Percentiles rank a stretch among this genome's conserved stretches.
Conservation (phyloP, 208 protist genomes). For the Acanthamoeba sp. region DNA sequence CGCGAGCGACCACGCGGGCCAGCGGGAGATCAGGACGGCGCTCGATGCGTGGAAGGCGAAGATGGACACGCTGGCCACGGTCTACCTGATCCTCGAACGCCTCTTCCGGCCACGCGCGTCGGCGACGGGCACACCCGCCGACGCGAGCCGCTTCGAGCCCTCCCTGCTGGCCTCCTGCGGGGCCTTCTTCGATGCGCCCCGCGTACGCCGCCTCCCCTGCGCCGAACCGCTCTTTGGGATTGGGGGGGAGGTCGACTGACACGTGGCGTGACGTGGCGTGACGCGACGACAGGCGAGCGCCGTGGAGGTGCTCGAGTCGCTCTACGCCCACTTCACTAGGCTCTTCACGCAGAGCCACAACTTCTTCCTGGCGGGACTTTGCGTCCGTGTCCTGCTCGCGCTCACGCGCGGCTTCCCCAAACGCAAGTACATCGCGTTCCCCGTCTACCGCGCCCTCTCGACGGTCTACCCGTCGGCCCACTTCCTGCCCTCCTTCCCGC, state of each 20-base stretch:
- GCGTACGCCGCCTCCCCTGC: neutral
- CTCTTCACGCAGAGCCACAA: neutral
- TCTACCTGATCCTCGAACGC: neutral
- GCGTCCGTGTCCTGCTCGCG: neutral
- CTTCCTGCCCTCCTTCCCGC: constrained; percentile 25
- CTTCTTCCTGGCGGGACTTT: neutral
- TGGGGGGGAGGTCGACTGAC: too few species aligned
- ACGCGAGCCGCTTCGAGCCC: neutral
- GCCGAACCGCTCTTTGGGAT: neutral
- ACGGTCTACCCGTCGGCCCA: neutral
- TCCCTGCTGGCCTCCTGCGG: neutral
- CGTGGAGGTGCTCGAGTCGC: neutral
- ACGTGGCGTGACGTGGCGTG: too few species aligned
- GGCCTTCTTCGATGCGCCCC: neutral
- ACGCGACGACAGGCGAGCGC: neutral
- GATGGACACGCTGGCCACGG: constrained; percentile 11
- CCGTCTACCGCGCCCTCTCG: constrained; percentile 21
- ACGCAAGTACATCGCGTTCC: neutral
- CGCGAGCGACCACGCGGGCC: neutral
- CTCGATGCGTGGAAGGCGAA: neutral
- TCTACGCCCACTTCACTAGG: neutral
- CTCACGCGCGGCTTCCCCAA: neutral
- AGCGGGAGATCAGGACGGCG: neutral
- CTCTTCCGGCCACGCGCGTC: neutral
- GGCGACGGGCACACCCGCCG: neutral